Base-by-base conservation (phyloP, 345 rosid species). In the Erodium maritimum region DNA sequence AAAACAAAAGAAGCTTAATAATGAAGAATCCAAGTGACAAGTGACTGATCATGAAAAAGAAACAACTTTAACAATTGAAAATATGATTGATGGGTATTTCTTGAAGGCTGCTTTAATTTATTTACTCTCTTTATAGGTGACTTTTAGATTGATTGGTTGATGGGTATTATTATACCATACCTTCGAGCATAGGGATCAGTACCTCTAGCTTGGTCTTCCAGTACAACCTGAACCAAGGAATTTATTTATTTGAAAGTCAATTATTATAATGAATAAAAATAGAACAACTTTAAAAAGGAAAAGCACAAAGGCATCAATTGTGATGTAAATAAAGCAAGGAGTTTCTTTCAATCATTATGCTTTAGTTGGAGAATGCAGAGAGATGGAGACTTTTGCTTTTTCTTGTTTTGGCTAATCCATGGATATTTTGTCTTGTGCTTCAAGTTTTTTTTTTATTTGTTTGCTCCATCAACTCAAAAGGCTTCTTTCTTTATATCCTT, bases 381-480 rank as follows among this genome's bases (percentile, higher is more conserved):
- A n/a, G 33, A 25, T 7, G 7, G 3, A 25, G 19, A 19, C 58
- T 17, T 65, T 29, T 1, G 6, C 19, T 61, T 73, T 68, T 72
- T 62, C 72, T 71, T 75, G 76, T 79, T 68, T 68, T 65, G 78
- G 76, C 76, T 73, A 73, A 73, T 75, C 76, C 76, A 58, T 22
- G 42, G 54, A 51, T 53, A 55, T 58, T 17, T 50, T 50, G 53
- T 64, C 76, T 79, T 79, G 52, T 37, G 21, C 71, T 58, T 11
- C 52, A 75, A 70, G 80, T 68, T 73, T 67, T 51, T 29, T 18
- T 68, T 73, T 67, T 51, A 21, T 18, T 29, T 17, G 19, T 22
- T 22, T 62, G 5, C 20, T 46, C 51, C n/a, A 46, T 2, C 5
- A 17, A 22, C 59, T 59, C 46, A 46, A 67, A 72, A 67, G 71